Evolutionary conservation across 257 asterid genomes (phyloP), one percentile per base, ranked within the genome.

Genomic region (Solanum ahanhuiri): DNA sequence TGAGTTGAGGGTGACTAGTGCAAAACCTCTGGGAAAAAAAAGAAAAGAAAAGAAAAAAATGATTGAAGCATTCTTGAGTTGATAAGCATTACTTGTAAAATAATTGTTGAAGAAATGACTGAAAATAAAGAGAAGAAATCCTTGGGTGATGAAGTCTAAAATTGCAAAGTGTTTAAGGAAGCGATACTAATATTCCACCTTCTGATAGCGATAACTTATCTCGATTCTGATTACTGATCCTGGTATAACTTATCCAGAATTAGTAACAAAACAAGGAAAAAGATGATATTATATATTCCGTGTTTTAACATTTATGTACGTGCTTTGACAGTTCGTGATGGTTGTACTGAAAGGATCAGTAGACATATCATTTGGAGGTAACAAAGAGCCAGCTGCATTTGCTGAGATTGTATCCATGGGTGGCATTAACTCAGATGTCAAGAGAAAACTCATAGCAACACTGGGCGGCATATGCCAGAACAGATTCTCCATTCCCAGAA

Each of bases 331-430:
- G 99, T 92, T 91, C 84, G 98, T 96, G 85, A 96, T 96, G 99
- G 88, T 96, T 48, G 86, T 95, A 10, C 76, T 95, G 81, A 96
- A 95, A 91, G 99, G 95, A 33, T 95, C 98, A 0, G 93, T 93
- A 72, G 84, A 89, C 14, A 67, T 96, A 12, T 85, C 93, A 22
- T 96, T 96, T 34, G 99, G 95, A 28, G 98, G 99, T 34, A 96
- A 81, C 85, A 95, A 91, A 81, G 97, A 94, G 82, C 89, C 98
- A 23, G 98, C 98, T 63, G 99, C 99, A 51, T 84, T 93, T 81
- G 98, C 90, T 10, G 99, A 96, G 83, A 92, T 96, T 1, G 90
- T 94, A 20, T 88, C 98, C 7, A 94, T 96, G 92, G 95, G 92
- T 72, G 95, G 91, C 31, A 90, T 96, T 37, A 87, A 85, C 25